These are phyloP conservation scores for Mycena chlorophos DNA, from an alignment of 768 basidiomycete genomes.

Conservation along the genomic window DNA sequence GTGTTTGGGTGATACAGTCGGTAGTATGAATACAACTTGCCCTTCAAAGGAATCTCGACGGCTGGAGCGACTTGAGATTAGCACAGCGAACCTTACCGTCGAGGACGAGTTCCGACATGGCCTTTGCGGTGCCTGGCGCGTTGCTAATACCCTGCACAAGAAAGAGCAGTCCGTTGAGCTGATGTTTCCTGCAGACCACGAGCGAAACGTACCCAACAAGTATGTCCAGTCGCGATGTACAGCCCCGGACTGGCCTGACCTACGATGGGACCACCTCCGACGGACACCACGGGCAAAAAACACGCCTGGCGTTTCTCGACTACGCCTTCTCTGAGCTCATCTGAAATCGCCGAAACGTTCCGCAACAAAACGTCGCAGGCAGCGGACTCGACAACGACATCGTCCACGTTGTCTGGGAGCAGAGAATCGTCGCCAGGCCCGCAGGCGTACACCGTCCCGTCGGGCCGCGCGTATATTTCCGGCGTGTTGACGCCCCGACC, in stretches of 20 bases:
- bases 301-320: conserved; percentile 67
- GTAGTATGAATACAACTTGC: too few relatives aligned
- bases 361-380: conserved; percentile 58
- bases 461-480: conserved; percentile 73
- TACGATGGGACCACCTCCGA: conserved; percentile 68
- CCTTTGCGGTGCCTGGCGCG: conserved; percentile 80
- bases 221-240: conserved; percentile 75
- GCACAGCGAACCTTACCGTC: conserved; percentile 63
- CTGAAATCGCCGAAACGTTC: conserved; percentile 62
- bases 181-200: neutral
- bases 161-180: conserved; percentile 11
- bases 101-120: conserved; percentile 69
- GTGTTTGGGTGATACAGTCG: neutral
- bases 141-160: conserved; percentile 77
- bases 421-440: conserved; percentile 73
- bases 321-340: conserved; percentile 52
- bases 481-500: conserved; percentile 40
- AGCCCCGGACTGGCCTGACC: conserved; percentile 65
- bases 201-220: conserved; percentile 63
- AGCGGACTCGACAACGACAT: conserved; percentile 56
- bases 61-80: conserved; percentile 50
- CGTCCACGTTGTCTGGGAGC: conserved; percentile 70
- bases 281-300: conserved; percentile 66
- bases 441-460: conserved; percentile 74
- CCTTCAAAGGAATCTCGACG: conserved; percentile 35